These are phyloP conservation scores for Leccinum obscurum DNA, from an alignment of 768 basidiomycete genomes.

Conservation along the genomic window DNA sequence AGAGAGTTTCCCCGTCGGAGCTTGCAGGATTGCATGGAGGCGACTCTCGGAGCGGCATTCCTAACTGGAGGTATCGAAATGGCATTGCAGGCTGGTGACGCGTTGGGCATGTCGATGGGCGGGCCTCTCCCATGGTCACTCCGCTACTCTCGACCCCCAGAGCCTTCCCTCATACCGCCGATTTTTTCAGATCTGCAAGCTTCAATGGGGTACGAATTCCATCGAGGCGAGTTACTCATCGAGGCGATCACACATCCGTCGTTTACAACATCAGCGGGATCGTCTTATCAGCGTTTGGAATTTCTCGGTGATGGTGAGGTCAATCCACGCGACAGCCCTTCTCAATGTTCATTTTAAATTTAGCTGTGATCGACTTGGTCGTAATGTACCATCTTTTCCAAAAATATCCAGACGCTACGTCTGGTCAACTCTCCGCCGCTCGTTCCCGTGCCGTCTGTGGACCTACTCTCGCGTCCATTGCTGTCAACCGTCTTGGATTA, in stretches of 20 bases:
- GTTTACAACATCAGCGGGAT: constrained; percentile 49
- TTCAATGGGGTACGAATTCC: constrained; percentile 69
- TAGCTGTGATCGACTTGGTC: constrained; percentile 72
- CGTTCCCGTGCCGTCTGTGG: constrained; percentile 73
- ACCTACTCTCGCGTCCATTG: constrained; percentile 67
- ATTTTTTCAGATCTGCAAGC: constrained; percentile 60
- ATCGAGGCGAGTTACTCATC: constrained; percentile 57
- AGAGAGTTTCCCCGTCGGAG: constrained; percentile 65
- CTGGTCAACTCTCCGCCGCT: constrained; percentile 73
- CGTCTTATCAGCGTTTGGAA: constrained; percentile 84
- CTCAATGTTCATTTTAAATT: constrained; percentile 9
- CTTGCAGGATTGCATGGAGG: constrained; percentile 89
- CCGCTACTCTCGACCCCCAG: constrained; percentile 45
- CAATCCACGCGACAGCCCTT: neutral
- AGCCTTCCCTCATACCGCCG: constrained; percentile 38
- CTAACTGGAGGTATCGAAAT: constrained; percentile 68
- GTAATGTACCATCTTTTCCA: constrained; percentile 70
- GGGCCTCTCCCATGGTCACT: constrained; percentile 66
- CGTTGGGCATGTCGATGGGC: constrained; percentile 72
- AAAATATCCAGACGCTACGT: constrained; percentile 69
- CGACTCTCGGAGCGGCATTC: constrained; percentile 76
- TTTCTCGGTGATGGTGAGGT: constrained; percentile 85
- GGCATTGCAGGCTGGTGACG: constrained; percentile 63
- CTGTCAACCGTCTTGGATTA: constrained; percentile 61
- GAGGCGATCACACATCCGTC: constrained; percentile 90